Conservation (phyloP, 1,284 basidiomycete genomes). For the Fomes fomentarius region DNA sequence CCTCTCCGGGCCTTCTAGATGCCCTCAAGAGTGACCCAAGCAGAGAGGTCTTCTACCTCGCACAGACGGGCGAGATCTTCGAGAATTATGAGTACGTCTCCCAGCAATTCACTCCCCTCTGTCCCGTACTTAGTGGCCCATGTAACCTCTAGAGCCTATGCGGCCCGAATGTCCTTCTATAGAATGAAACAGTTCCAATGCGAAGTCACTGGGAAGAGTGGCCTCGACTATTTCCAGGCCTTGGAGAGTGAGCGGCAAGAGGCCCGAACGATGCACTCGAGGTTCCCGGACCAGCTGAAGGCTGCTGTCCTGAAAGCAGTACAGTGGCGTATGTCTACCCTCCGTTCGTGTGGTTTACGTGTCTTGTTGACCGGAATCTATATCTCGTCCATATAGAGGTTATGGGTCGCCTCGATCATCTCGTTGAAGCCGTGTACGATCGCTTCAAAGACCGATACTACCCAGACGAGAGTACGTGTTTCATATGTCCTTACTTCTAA, state of each 20-base stretch:
- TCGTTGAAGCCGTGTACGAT: slow-evolving; percentile 94
- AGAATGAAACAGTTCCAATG: slow-evolving; percentile 92
- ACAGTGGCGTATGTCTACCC: slow-evolving; percentile 84
- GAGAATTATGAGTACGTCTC: slow-evolving; percentile 83
- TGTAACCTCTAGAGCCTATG: slow-evolving; percentile 71
- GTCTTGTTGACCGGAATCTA: slow-evolving; percentile 10
- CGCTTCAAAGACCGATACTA: slow-evolving; percentile 97
- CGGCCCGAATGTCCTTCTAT: slow-evolving; percentile 92
- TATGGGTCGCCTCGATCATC: slow-evolving; percentile 91
- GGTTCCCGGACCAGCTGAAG: slow-evolving; percentile 94
- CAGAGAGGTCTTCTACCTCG: slow-evolving; percentile 86
- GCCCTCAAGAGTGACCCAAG: slow-evolving; percentile 63
- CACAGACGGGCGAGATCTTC: slow-evolving; percentile 94
- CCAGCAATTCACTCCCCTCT: slow-evolving; percentile 28
- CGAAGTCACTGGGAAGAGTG: slow-evolving; percentile 93
- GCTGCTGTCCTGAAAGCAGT: slow-evolving; percentile 88
- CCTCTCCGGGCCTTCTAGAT: slow-evolving; percentile 67
- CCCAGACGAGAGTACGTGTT: slow-evolving; percentile 80
- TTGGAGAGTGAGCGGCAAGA: slow-evolving; percentile 90
- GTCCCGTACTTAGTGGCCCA: slow-evolving; percentile 11
- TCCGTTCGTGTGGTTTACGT: slow-evolving; percentile 23
- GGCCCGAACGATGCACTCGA: slow-evolving; percentile 83
- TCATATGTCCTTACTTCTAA: slow-evolving; percentile 9
- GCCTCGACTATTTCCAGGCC: slow-evolving; percentile 93
- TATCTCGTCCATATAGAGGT: slow-evolving; percentile 65